Base-by-base conservation (phyloP, 768 basidiomycete species). In the Stropharia rugosoannulata region DNA sequence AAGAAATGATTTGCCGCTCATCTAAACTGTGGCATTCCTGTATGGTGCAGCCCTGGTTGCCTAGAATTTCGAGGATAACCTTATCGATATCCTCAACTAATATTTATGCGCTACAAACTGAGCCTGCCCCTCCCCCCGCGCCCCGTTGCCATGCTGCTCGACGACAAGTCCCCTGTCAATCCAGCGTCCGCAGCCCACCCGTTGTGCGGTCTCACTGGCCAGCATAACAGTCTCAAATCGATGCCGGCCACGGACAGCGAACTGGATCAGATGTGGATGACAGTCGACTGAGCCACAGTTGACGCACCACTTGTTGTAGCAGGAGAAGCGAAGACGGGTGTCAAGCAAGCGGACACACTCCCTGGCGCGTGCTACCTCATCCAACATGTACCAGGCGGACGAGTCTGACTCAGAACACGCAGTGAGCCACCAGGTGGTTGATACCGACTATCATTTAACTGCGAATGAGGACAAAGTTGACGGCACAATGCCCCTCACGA, bases 201-300 rank as follows among this genome's bases (percentile, higher is more conserved):
- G 60, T 39, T 64, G 62, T 36, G 53, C 54, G 10, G 39, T 64
- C 10, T 64, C 62, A 35, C 56, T 64, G 13, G 48, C 62, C 43
- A 64, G 47, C 40, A 58, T 59, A 13, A 61, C 58, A 13, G 62
- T 51, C 35, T n/a, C n/a, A n/a, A n/a, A n/a, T 57, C 56, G 15
- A 59, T 39, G 46, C 22, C 53, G 13, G 49, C 49, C 15, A 41
- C 44, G 25, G 51, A 41, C 7, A 57, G 16, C 36, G 43, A 51
- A 18, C 44, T 45, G 16, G 46, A 37, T 25, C 22, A 48, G 16
- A 52, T 51, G 47, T 56, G 48, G 12, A 64, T 61, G 63, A 50
- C 59, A 12, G 44, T 59, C 3, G 63, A 61, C 54, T 35, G 48
- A 25, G 38, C 52, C 22, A 37, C 48, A 13, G 39, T 57, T 7